These are phyloP conservation scores for Oryza nivara DNA, from an alignment of 176 grass and related monocot species.

Conservation along the genomic window DNA sequence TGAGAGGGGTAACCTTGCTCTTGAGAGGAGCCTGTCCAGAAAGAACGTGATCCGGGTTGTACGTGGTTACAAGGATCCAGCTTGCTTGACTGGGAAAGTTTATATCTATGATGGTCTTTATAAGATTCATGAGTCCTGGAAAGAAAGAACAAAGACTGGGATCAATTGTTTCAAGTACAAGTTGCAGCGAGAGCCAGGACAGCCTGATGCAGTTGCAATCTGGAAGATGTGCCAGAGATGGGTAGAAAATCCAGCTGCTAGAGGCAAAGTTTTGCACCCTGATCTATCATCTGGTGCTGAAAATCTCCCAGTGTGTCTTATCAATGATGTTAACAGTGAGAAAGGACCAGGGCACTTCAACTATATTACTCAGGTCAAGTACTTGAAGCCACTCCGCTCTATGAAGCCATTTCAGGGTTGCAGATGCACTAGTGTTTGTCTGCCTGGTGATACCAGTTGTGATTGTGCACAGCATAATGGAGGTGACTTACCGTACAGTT, in stretches of 20 bases:
- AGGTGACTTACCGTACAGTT: conserved; percentile 82
- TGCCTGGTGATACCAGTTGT: conserved; percentile 69
- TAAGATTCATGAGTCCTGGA: conserved; percentile 83
- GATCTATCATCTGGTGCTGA: conserved; percentile 87
- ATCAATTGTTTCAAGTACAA: conserved; percentile 88
- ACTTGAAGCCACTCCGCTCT: conserved; percentile 48
- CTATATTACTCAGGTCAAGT: conserved; percentile 64
- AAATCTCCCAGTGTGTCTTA: conserved; percentile 81
- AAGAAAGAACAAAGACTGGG: conserved; percentile 69
- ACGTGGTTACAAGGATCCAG: conserved; percentile 73
- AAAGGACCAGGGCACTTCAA: conserved; percentile 76
- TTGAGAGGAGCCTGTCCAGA: conserved; percentile 72
- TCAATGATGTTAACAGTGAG: conserved; percentile 78
- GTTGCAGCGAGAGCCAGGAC: conserved; percentile 73
- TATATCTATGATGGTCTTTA: conserved; percentile 98
- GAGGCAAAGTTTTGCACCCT: conserved; percentile 65
- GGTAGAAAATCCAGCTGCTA: conserved; percentile 66
- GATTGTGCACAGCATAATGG: conserved; percentile 65
- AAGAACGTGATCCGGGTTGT: conserved; percentile 88
- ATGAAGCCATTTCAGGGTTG: conserved; percentile 63
- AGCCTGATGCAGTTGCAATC: conserved; percentile 66
- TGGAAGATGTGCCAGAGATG: conserved; percentile 88
- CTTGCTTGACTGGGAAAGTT: conserved; percentile 64
- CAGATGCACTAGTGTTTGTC: conserved; percentile 69
- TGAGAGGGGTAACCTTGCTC: conserved; percentile 89